Percentiles rank a stretch among this genome's conserved stretches.
phyloP scores from a whole-genome alignment of 2,329 filamentous ascomycete genomes.

The Aplosporella prunicola region DNA sequence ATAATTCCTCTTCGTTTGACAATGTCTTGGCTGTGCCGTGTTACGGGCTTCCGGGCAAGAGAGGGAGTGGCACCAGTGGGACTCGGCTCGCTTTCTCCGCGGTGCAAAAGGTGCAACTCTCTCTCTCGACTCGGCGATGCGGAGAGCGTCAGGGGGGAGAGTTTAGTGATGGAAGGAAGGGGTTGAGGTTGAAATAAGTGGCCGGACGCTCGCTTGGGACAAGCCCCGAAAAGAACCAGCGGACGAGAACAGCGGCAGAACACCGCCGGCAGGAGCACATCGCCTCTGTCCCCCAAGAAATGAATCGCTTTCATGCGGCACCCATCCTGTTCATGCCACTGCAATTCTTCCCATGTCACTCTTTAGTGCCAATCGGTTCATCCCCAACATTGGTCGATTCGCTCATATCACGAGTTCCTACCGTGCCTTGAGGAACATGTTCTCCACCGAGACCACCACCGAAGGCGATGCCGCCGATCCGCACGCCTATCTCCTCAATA shows the following conservation, averaged over 20 bases:
- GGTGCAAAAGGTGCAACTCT: too few relatives aligned
- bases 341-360: conserved; percentile 10
- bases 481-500: conserved; percentile 11
- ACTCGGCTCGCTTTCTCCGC: too few relatives aligned
- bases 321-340: conserved; percentile 5
- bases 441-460: conserved; percentile 11
- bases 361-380: conserved; percentile 10
- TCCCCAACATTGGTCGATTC: conserved; percentile 10
- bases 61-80: too few relatives aligned
- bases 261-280: conserved; percentile 10
- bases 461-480: conserved; percentile 10
- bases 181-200: conserved; percentile 11
- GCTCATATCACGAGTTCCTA: conserved; percentile 11
- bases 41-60: too few relatives aligned
- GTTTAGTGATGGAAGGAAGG: not conserved
- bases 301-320: conserved; percentile 7
- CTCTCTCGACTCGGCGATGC: too few relatives aligned
- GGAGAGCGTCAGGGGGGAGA: too few relatives aligned
- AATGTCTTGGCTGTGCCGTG: too few relatives aligned
- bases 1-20: too few relatives aligned
- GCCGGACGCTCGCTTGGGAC: conserved; percentile 10
- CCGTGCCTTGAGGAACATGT: conserved; percentile 12
- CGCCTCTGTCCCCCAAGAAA: conserved; percentile 9
- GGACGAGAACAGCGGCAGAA: conserved; percentile 10
- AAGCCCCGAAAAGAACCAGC: conserved; percentile 11